Evolutionary conservation across 139 green algal species (phyloP).

Genomic region (Penium margaritaceum): DNA sequence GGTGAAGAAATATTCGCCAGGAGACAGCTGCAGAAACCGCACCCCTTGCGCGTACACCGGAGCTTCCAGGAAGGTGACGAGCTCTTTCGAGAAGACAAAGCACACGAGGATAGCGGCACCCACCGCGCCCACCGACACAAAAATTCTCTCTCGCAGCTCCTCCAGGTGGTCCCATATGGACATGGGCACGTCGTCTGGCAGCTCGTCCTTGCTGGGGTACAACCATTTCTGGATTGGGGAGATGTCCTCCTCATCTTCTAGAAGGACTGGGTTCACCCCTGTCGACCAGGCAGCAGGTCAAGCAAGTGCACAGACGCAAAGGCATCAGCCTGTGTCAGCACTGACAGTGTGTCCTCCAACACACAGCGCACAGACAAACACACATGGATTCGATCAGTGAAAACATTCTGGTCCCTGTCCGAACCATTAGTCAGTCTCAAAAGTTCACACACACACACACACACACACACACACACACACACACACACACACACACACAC

Average conservation of each 20-base stretch:
- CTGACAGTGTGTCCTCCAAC: too few relatives aligned
- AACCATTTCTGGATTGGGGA: constrained; percentile 58
- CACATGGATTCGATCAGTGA: too few relatives aligned
- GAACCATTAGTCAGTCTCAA: too few relatives aligned
- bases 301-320: too few relatives aligned
- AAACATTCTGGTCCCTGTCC: too few relatives aligned
- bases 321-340: too few relatives aligned
- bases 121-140: constrained; percentile 54
- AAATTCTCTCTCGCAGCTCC: constrained; percentile 80
- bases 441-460: too few relatives aligned
- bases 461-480: too few relatives aligned
- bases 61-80: constrained; percentile 90
- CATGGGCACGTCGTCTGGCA: constrained; percentile 81
- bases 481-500: too few relatives aligned
- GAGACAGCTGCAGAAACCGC: constrained; percentile 92
- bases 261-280: background rate
- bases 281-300: too few relatives aligned
- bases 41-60: constrained; percentile 82
- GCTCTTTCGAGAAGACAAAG: constrained; percentile 74
- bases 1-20: constrained; percentile 97
- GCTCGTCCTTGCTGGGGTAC: constrained; percentile 70
- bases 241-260: constrained; percentile 12
- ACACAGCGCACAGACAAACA: too few relatives aligned
- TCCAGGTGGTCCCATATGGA: constrained; percentile 94
- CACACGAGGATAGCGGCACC: constrained; percentile 67